phyloP scores from a whole-genome alignment of 2,329 filamentous ascomycete species.

The Incumbomyces delicatus region DNA sequence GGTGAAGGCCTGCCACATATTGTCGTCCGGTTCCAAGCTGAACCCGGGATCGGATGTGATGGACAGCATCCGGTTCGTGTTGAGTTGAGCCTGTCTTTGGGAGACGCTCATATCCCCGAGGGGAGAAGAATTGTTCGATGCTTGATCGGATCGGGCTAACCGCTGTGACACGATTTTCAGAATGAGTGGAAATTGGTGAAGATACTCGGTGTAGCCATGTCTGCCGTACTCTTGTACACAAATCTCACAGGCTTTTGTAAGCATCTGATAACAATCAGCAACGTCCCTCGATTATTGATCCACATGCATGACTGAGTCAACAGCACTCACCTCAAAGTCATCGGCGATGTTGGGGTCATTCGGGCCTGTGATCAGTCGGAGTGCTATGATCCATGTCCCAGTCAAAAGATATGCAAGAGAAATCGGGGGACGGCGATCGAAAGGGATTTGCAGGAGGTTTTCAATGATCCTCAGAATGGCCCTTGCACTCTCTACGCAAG shows the following conservation, averaged over 20 bases:
- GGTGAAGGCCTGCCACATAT: background rate
- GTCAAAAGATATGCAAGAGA: background rate
- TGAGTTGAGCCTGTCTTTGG: too few species aligned
- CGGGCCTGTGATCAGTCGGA: background rate
- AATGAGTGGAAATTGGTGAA: background rate
- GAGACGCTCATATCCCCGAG: too few species aligned
- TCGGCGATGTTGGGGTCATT: background rate
- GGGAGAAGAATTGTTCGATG: too few species aligned
- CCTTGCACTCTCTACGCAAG: background rate
- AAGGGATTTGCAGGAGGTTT: background rate
- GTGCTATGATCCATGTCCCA: background rate
- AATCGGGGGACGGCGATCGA: background rate
- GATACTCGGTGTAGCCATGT: background rate
- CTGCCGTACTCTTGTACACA: background rate
- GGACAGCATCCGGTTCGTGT: too few species aligned
- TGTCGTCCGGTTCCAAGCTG: background rate
- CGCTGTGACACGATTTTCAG: background rate
- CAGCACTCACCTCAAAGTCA: background rate
- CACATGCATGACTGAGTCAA: too few species aligned
- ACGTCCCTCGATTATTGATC: too few species aligned
- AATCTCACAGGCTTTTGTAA: background rate
- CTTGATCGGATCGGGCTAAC: too few species aligned
- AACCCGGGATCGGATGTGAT: background rate
- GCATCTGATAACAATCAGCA: background rate
- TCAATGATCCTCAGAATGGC: background rate